Evolutionary conservation across 768 basidiomycete genomes (phyloP).

Genomic region (Tulasnella sp.): DNA sequence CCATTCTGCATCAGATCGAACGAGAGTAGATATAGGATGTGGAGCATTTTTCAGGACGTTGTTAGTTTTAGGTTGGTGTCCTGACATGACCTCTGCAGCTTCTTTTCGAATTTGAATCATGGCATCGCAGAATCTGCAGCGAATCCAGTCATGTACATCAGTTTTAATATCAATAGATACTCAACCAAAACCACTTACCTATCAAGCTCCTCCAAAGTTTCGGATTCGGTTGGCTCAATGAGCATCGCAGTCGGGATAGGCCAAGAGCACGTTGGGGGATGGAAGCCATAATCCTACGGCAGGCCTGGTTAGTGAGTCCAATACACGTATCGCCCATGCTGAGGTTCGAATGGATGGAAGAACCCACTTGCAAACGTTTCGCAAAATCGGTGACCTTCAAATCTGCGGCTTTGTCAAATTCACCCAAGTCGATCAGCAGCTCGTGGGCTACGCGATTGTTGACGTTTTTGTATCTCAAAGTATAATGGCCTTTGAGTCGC

Average conservation of each 20-base stretch:
- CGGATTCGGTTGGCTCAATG: conserved; percentile 96
- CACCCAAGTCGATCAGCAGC: conserved; percentile 85
- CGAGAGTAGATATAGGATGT: conserved; percentile 68
- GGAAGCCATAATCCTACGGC: conserved; percentile 76
- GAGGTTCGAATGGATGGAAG: conserved; percentile 17
- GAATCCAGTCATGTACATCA: background rate
- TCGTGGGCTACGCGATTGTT: conserved; percentile 95
- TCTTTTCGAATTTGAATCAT: conserved; percentile 95
- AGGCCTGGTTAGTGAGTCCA: background rate
- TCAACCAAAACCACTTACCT: conserved; percentile 35
- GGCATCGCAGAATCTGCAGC: conserved; percentile 81
- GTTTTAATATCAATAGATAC: background rate
- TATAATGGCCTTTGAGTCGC: conserved; percentile 75
- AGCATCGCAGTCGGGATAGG: conserved; percentile 95
- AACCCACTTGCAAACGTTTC: conserved; percentile 75
- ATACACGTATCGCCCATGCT: background rate
- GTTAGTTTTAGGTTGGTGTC: conserved; percentile 81
- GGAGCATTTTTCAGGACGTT: conserved; percentile 93
- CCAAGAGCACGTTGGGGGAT: conserved; percentile 98
- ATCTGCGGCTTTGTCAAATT: conserved; percentile 84
- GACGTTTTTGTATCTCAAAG: conserved; percentile 75
- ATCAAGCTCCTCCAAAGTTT: conserved; percentile 86
- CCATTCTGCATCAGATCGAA: conserved; percentile 71
- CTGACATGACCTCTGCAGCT: conserved; percentile 73
- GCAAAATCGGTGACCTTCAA: conserved; percentile 94